phyloP scores from a whole-genome alignment of 768 basidiomycete genomes.

The Pleurotus platypus region DNA sequence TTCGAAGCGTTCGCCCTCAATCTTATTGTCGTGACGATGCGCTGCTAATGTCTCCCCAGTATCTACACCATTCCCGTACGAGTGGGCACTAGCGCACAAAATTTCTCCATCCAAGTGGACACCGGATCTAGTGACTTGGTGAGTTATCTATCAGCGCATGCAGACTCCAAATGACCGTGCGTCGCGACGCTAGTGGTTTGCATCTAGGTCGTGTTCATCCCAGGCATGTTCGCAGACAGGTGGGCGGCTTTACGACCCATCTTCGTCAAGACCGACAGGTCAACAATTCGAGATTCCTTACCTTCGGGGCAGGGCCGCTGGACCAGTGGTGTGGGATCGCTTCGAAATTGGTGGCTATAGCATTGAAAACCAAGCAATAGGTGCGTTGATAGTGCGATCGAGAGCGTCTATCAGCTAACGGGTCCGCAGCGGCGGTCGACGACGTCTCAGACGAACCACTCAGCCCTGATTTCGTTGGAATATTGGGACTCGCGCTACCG shows the following conservation, averaged over 20 bases:
- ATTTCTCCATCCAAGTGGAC: conserved; percentile 68
- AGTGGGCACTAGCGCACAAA: conserved; percentile 49
- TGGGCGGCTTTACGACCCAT: conserved; percentile 56
- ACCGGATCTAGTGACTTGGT: conserved; percentile 83
- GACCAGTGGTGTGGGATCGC: conserved; percentile 69
- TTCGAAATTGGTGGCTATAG: conserved; percentile 61
- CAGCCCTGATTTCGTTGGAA: conserved; percentile 52
- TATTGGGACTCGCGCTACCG: conserved; percentile 76
- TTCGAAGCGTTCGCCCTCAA: conserved; percentile 57
- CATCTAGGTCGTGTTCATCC: conserved; percentile 60
- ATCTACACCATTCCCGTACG: conserved; percentile 61
- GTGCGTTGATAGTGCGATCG: conserved; percentile 29
- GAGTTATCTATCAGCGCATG: conserved; percentile 16
- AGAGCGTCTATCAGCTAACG: background rate
- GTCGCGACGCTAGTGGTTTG: conserved; percentile 59
- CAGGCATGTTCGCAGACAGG: conserved; percentile 42
- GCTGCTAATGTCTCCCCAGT: conserved; percentile 28
- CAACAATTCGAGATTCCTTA: conserved; percentile 50
- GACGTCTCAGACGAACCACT: conserved; percentile 56
- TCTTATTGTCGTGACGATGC: background rate
- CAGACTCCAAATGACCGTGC: background rate
- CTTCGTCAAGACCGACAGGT: conserved; percentile 38
- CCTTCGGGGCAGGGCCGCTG: conserved; percentile 53
- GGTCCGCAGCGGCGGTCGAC: conserved; percentile 51
- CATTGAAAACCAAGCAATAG: conserved; percentile 66